Base-by-base conservation (phyloP, 2,329 filamentous ascomycete species). In the Boeremia exigua region DNA sequence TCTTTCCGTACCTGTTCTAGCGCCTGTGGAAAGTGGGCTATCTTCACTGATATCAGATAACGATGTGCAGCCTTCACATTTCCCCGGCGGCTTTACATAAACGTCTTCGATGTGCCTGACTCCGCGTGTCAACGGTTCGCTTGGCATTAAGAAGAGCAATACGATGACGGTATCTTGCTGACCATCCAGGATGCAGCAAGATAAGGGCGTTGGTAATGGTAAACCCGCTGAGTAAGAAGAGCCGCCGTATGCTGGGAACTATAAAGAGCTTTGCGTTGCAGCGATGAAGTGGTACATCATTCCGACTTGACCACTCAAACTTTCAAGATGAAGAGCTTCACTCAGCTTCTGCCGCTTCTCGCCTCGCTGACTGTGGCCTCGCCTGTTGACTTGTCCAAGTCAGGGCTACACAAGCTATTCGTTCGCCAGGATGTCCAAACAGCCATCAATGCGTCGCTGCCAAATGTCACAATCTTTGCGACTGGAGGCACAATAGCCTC, bases 401-500 rank as follows among this genome's bases (percentile, higher is more conserved):
- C 61, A 6, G 50, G 48, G 9, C 27, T 63, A 2, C 61, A 69
- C 53, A 54, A 61, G 15, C 59, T 74, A 2, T 68, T 71, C 37
- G 44, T 63, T 8, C 64, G 71, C 23, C 68, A 73, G 51, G 69
- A 74, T 36, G 62, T 72, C 34, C 60, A 73, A 46, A 66, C 70
- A 8, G 56, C 70, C 28, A 65, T 77, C 53, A 81, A 82, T 54
- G 72, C 74, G n/a, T 78, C 74, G 30, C 76, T 84, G 0, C 82
- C 82, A 9, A 85, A 84, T 62, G 74, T 86, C 47, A 85, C 82
- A 55, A 83, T 86, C 58, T 84, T 83, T 60, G 80, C 80, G 6
- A 84, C 81, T 6, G 84, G 84, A 14, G 85, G 84, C 32, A 87
- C 84, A 9, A 87, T 87, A 43, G 84, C 84, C 12, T 82, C 82